A percentile compares a stretch with the other conserved stretches of the same genome.
Evolutionary conservation across 441 rosid genomes (phyloP).

Genomic region (Erysimum pusillum): DNA sequence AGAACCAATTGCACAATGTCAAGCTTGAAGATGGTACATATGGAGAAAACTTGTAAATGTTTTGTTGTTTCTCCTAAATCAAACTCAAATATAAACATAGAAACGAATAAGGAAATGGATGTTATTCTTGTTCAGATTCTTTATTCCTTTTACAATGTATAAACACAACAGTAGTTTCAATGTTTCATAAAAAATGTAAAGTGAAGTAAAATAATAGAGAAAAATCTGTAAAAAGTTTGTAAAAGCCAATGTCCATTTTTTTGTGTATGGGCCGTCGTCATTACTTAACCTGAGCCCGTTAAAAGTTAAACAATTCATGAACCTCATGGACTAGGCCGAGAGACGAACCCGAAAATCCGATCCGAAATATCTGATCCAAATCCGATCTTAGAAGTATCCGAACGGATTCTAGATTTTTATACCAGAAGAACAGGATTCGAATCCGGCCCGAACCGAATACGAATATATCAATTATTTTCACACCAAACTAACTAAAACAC

Average conservation of each 20-base stretch:
- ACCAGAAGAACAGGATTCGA: too few relatives aligned
- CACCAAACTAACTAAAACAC: too few relatives aligned
- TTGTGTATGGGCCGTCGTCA: conserved; percentile 17
- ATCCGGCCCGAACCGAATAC: too few relatives aligned
- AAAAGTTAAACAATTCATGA: neutral
- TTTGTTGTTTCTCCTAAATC: conserved; percentile 38
- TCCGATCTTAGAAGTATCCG: too few relatives aligned
- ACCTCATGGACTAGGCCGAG: too few relatives aligned
- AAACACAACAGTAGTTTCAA: neutral
- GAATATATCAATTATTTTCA: too few relatives aligned
- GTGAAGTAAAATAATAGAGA: neutral
- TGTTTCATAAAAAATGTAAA: conserved; percentile 4
- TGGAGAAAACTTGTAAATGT: conserved; percentile 35
- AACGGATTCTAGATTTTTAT: too few relatives aligned
- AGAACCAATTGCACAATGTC: conserved; percentile 27
- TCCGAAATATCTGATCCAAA: too few relatives aligned
- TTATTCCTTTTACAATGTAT: neutral
- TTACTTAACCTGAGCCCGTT: conserved; percentile 7
- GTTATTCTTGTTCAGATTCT: neutral
- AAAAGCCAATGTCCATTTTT: neutral
- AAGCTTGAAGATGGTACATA: conserved; percentile 32
- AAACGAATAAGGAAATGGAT: neutral
- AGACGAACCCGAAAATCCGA: too few relatives aligned
- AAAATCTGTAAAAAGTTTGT: neutral
- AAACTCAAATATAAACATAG: conserved; percentile 4